These are phyloP conservation scores for Schizopora paradoxa DNA, from an alignment of 1,284 basidiomycete genomes.

Conservation along the genomic window DNA sequence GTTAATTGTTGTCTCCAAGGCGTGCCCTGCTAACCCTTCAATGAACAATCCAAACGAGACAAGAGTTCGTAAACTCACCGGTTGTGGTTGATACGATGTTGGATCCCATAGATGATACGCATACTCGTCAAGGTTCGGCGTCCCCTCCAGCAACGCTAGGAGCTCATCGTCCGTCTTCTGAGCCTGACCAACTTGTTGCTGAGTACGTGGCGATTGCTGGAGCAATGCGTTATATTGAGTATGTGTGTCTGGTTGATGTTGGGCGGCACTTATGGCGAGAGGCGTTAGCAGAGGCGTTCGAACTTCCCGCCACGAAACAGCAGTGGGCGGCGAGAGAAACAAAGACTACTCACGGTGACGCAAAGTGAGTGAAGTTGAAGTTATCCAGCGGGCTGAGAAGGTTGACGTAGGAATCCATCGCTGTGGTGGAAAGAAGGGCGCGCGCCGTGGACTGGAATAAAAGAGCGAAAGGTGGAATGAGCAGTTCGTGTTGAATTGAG, in stretches of 20 bases:
- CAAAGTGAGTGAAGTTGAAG: conserved; percentile 13
- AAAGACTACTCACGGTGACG: conserved; percentile 4
- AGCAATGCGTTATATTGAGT: conserved; percentile 2
- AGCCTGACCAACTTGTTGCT: too few species aligned
- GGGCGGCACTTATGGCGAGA: not conserved
- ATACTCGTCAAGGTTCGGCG: conserved; percentile 6
- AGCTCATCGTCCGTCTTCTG: too few species aligned
- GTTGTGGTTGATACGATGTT: conserved; percentile 1
- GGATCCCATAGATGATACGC: conserved; percentile 11
- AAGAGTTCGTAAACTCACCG: conserved; percentile 6
- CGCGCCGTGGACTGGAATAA: too few species aligned
- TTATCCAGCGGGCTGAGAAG: conserved; percentile 17
- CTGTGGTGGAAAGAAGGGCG: too few species aligned
- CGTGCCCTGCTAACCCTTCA: too few species aligned
- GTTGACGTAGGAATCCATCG: conserved; percentile 12
- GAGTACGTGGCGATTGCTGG: too few species aligned
- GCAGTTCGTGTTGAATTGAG: too few species aligned
- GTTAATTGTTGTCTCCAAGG: too few species aligned
- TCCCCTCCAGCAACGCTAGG: too few species aligned
- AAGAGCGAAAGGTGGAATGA: too few species aligned
- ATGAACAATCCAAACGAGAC: conserved; percentile 12
- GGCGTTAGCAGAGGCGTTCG: conserved; percentile 1
- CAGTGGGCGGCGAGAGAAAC: not conserved
- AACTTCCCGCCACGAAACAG: conserved; percentile 4
- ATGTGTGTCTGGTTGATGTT: conserved; percentile 7